phyloP scores from a whole-genome alignment of 176 grass and related monocot species.

The Chloris gayana region DNA sequence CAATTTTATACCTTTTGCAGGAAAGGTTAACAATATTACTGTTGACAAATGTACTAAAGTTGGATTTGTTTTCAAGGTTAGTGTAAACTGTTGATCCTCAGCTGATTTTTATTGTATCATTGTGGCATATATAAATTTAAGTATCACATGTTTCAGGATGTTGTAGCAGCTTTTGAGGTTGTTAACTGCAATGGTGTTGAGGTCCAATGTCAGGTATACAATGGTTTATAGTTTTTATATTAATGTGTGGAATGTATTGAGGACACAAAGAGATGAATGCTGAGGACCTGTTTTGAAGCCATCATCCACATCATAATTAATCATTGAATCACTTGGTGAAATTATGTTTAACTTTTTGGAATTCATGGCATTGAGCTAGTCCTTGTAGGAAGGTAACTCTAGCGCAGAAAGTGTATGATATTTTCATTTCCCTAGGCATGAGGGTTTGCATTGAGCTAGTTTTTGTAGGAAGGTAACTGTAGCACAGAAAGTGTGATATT shows the following conservation, averaged over 20 bases:
- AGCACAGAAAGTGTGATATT: background rate
- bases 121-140: slow-evolving; percentile 28
- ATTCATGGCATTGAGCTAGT: background rate
- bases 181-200: slow-evolving; percentile 96
- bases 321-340: too few species aligned
- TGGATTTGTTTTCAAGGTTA: slow-evolving; percentile 86
- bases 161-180: slow-evolving; percentile 95
- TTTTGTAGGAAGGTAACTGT: background rate
- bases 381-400: background rate
- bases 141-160: slow-evolving; percentile 71
- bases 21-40: slow-evolving; percentile 99
- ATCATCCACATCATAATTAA: too few species aligned
- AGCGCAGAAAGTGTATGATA: background rate
- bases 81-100: slow-evolving; percentile 15
- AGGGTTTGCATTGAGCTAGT: background rate
- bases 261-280: too few species aligned
- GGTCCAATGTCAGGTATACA: slow-evolving; percentile 92
- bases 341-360: too few species aligned
- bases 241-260: too few species aligned
- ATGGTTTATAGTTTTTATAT: slow-evolving; percentile 20
- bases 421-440: background rate
- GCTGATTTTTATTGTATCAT: slow-evolving; percentile 18
- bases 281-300: too few species aligned
- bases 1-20: slow-evolving; percentile 49
- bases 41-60: slow-evolving; percentile 97